Conservation (phyloP, 805 yeast genomes). For the Candida nemodendra region DNA sequence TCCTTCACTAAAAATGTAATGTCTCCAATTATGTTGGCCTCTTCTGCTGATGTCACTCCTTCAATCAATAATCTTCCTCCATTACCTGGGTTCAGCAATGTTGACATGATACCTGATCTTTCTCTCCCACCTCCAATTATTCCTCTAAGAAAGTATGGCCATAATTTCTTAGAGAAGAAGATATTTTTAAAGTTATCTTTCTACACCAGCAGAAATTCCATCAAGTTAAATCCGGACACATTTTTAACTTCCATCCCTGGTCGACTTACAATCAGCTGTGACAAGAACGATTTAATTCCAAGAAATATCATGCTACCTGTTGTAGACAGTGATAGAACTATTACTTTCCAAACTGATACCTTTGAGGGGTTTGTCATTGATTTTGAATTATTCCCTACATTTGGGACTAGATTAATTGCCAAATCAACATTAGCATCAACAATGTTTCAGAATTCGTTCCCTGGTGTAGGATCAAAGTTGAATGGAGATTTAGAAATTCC, state of each 20-base stretch:
- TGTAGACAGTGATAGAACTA: slow-evolving; percentile 58
- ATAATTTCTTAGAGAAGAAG: slow-evolving; percentile 88
- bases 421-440: slow-evolving; percentile 77
- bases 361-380: slow-evolving; percentile 74
- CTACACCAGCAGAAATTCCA: slow-evolving; percentile 46
- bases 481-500: slow-evolving; percentile 56
- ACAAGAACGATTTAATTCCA: slow-evolving; percentile 79
- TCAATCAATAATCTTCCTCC: slow-evolving; percentile 10
- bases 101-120: slow-evolving; percentile 84
- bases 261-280: slow-evolving; percentile 78
- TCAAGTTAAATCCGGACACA: slow-evolving; percentile 45
- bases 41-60: slow-evolving; percentile 7
- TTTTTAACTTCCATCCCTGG: slow-evolving; percentile 59
- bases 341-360: slow-evolving; percentile 80
- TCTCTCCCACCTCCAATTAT: slow-evolving; percentile 94
- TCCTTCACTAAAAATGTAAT: slow-evolving; percentile 10
- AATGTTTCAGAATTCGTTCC: slow-evolving; percentile 37
- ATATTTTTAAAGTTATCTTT: slow-evolving; percentile 78
- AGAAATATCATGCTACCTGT: slow-evolving; percentile 80
- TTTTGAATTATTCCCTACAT: slow-evolving; percentile 89
- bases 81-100: slow-evolving; percentile 32
- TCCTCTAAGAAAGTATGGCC: slow-evolving; percentile 92
- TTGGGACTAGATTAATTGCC: slow-evolving; percentile 89
- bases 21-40: slow-evolving; percentile 8
- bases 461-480: slow-evolving; percentile 39